Percentiles rank a stretch among this genome's conserved stretches.
Evolutionary conservation across 306 rosid genomes (phyloP).

Genomic region (Rubus idaeus): DNA sequence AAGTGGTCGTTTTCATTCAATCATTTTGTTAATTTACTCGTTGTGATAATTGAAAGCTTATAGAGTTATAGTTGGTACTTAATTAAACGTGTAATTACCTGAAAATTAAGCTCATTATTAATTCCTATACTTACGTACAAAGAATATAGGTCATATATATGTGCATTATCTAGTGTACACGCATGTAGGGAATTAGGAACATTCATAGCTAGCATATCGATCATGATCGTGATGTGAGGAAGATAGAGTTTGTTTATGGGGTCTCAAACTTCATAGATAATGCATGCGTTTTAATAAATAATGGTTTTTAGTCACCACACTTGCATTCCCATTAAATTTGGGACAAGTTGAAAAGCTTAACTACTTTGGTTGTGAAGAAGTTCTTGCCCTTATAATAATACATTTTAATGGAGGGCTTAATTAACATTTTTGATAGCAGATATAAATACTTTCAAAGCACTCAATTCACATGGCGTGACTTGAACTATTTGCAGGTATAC

Average conservation of each 20-base stretch:
- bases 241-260: neutral
- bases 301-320: neutral
- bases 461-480: too few species aligned
- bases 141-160: neutral
- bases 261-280: neutral
- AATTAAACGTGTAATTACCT: neutral
- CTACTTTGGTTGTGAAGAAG: neutral
- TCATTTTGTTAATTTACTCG: slow-evolving; percentile 12
- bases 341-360: neutral
- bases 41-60: neutral
- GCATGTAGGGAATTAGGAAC: neutral
- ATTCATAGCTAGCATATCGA: neutral
- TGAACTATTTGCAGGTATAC: too few species aligned
- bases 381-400: neutral
- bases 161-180: slow-evolving; percentile 6
- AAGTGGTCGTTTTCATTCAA: slow-evolving; percentile 17
- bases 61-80: neutral
- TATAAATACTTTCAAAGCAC: too few species aligned
- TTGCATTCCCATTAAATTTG: neutral
- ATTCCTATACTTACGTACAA: neutral
- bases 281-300: neutral
- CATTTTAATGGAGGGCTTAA: neutral
- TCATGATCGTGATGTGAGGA: neutral
- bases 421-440: too few species aligned
- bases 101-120: neutral